Base-by-base conservation (phyloP, 108 stramenopile genomes). In the Nitzschia sp. region DNA sequence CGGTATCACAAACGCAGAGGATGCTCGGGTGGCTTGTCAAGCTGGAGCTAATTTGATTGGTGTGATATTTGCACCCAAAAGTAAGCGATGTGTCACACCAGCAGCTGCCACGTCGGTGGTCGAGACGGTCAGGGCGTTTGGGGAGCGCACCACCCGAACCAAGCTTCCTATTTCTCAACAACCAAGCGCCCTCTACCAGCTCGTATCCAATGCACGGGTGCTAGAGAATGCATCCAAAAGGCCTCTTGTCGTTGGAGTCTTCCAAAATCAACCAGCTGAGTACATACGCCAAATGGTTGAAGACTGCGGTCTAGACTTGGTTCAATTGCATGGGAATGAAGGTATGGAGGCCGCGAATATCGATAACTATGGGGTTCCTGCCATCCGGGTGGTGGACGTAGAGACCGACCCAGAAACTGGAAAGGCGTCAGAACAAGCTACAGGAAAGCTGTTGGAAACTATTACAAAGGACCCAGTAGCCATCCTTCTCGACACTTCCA, bases 281-380 rank as follows among this genome's bases (percentile, higher is more conserved):
- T 90, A 81, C 56, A 81, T 99, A 26, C 78, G 65, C 11, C 74
- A 83, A 67, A 83, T 86, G 70, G 96, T 93, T 0, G 80, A 86
- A 8, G 71, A 71, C 7, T 89, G 89, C 57, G 97, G 97, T 7
- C 70, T 99, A 22, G 98, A 99, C 72, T 64, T 99, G 72, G 91
- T 97, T 0, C 98, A 99, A 75, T 83, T 99, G 57, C 98, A 99
- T 61, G 97, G 98, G 5, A 80, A 80, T 26, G 98, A 99, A 74
- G 94, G 90, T 7, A 84, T 90, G 83, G 89, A 75, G 56, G 91
- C 86, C 17, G 83, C 88, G 48, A 84, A 76, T 62, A 22, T 57
- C 58, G 62, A 63, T n/a, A 72, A 57, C 20, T 83, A 80, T 69
- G 86, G 86, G 26, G 95, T 94, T 8, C 97, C 97, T 7, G 91